These are phyloP conservation scores for Thalia dealbata DNA, from an alignment of 176 grass and related monocot species.

Conservation along the genomic window DNA sequence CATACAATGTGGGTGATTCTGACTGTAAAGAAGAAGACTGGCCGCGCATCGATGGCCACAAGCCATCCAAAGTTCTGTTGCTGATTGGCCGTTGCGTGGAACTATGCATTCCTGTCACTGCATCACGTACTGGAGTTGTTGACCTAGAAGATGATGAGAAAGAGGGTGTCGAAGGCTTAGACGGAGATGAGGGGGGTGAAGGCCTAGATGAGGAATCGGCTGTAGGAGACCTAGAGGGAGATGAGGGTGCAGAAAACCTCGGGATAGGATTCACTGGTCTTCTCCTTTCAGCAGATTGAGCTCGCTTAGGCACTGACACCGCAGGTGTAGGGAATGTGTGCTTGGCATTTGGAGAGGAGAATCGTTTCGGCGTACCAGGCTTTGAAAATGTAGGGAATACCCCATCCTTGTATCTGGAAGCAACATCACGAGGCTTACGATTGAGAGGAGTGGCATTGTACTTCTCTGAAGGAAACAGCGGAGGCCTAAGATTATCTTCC, in stretches of 20 bases:
- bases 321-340: constrained; percentile 14
- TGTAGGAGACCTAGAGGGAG: constrained; percentile 29
- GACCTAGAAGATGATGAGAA: constrained; percentile 59
- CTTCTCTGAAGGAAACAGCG: constrained; percentile 78
- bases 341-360: constrained; percentile 41
- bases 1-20: constrained; percentile 27
- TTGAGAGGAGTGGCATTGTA: constrained; percentile 33
- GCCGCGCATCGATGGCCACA: constrained; percentile 83
- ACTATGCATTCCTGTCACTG: constrained; percentile 28
- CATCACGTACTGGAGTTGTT: constrained; percentile 49
- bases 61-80: constrained; percentile 45
- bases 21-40: constrained; percentile 68
- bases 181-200: constrained; percentile 58
- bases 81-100: constrained; percentile 25
- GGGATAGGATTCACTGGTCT: constrained; percentile 50
- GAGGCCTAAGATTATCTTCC: constrained; percentile 43
- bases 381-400: constrained; percentile 18
- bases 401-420: constrained; percentile 56
- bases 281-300: constrained; percentile 67
- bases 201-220: constrained; percentile 39
- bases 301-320: constrained; percentile 38
- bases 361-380: constrained; percentile 33
- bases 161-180: constrained; percentile 43
- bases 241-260: constrained; percentile 40
- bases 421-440: constrained; percentile 29